These are phyloP conservation scores for Cryptosporidium canis DNA, from an alignment of 169 alveolate species.

Conservation along the genomic window DNA sequence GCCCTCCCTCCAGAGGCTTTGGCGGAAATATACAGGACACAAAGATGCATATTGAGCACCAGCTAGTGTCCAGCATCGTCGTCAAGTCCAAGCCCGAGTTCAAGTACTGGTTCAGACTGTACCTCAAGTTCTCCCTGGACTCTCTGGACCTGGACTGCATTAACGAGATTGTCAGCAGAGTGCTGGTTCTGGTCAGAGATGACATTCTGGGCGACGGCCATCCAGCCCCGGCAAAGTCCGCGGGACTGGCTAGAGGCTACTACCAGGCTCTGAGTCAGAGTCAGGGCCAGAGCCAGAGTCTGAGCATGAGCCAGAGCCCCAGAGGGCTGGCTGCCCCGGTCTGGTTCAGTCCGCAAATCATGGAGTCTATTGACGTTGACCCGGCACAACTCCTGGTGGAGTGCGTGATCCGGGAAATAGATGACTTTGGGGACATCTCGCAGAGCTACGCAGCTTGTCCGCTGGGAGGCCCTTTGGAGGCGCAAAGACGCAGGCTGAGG, in stretches of 20 bases:
- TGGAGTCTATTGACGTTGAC: constrained; percentile 12
- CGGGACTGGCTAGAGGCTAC: neutral
- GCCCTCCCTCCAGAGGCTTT: neutral
- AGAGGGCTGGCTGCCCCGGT: neutral
- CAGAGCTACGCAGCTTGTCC: neutral
- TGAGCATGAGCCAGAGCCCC: neutral
- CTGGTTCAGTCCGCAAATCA: constrained; percentile 11
- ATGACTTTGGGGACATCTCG: neutral
- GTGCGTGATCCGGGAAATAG: neutral
- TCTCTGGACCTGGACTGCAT: neutral
- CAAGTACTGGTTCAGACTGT: constrained; percentile 38
- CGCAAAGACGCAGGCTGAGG: neutral
- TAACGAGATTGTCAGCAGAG: neutral
- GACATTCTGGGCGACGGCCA: neutral
- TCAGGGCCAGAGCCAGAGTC: neutral
- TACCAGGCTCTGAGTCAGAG: neutral
- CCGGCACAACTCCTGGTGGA: constrained; percentile 9
- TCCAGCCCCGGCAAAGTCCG: neutral
- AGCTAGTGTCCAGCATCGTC: constrained; percentile 9
- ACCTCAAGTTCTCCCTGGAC: constrained; percentile 36
- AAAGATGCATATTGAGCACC: constrained; percentile 62
- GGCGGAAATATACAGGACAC: neutral
- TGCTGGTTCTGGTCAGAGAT: constrained; percentile 12
- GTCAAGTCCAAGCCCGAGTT: constrained; percentile 34
- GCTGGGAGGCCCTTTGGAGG: neutral